Conservation (phyloP, 257 asterid species). For the Capsicum pubescens region DNA sequence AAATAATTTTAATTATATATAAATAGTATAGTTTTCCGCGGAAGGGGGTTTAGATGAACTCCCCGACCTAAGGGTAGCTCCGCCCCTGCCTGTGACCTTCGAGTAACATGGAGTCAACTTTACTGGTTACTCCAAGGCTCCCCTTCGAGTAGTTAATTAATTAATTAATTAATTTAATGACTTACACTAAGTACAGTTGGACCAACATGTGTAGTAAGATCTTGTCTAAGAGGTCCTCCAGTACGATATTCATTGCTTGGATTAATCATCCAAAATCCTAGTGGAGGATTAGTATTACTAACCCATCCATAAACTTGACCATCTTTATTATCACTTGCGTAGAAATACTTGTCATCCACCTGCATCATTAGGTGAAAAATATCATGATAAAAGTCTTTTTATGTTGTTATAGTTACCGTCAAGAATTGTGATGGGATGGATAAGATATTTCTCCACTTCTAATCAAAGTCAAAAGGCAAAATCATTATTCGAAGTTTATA, state of each 20-base stretch:
- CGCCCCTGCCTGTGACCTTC: no score
- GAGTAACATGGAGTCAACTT: no score
- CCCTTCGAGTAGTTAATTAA: no score
- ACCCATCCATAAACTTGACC: slow-evolving; percentile 65
- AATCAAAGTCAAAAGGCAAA: background rate
- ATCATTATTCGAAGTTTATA: background rate
- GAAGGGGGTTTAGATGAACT: no score
- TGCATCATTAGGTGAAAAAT: slow-evolving; percentile 22
- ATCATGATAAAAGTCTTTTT: background rate
- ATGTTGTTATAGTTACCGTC: background rate
- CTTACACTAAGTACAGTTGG: slow-evolving; percentile 66
- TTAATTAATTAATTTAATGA: background rate
- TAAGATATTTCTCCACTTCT: background rate
- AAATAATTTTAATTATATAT: no score
- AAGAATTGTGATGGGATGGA: background rate
- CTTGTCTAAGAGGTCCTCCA: slow-evolving; percentile 71
- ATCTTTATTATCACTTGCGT: slow-evolving; percentile 58
- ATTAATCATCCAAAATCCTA: slow-evolving; percentile 78
- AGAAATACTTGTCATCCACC: slow-evolving; percentile 78
- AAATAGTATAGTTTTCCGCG: no score
- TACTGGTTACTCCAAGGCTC: no score
- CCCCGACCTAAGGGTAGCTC: no score
- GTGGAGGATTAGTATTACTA: slow-evolving; percentile 30
- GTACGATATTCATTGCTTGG: slow-evolving; percentile 65
- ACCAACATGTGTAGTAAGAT: slow-evolving; percentile 74